Evolutionary conservation across 176 grass and related monocot genomes (phyloP).

Genomic region (Alloteropsis semialata): DNA sequence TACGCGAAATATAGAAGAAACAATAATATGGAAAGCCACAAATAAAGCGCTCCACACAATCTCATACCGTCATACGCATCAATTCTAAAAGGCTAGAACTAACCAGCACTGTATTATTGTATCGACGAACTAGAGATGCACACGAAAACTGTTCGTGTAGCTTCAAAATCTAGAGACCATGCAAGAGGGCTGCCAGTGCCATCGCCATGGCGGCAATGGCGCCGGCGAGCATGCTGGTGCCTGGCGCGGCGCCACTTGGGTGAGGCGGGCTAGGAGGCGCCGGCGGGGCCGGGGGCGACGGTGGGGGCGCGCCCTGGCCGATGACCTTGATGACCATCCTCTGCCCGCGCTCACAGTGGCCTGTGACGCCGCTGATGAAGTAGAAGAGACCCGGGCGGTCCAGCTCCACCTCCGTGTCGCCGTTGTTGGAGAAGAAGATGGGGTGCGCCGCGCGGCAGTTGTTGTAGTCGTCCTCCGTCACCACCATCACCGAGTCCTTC

Average conservation of each 20-base stretch:
- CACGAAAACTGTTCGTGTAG: not conserved
- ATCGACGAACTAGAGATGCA: not conserved
- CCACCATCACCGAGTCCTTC: constrained; percentile 75
- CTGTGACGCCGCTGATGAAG: constrained; percentile 70
- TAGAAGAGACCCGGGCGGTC: constrained; percentile 50
- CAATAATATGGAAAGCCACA: too few species aligned
- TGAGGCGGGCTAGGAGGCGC: constrained; percentile 23
- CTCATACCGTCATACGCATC: too few species aligned
- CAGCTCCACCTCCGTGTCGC: constrained; percentile 47
- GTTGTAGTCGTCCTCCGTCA: constrained; percentile 70
- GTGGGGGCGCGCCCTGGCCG: constrained; percentile 13
- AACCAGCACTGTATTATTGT: not conserved
- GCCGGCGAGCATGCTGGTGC: not conserved
- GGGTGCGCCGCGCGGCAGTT: constrained; percentile 58
- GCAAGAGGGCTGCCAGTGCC: not conserved
- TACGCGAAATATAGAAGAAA: too few species aligned
- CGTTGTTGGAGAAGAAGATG: constrained; percentile 80
- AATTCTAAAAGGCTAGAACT: too few species aligned
- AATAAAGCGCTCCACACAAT: too few species aligned
- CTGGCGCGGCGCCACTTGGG: not conserved
- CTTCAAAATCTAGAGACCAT: not conserved
- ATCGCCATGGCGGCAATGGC: not conserved
- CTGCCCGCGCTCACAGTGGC: constrained; percentile 81
- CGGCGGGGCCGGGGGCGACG: not conserved
- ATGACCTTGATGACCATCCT: constrained; percentile 75